Conservation (phyloP, 2,329 filamentous ascomycete genomes). For the Massarina eburnea region DNA sequence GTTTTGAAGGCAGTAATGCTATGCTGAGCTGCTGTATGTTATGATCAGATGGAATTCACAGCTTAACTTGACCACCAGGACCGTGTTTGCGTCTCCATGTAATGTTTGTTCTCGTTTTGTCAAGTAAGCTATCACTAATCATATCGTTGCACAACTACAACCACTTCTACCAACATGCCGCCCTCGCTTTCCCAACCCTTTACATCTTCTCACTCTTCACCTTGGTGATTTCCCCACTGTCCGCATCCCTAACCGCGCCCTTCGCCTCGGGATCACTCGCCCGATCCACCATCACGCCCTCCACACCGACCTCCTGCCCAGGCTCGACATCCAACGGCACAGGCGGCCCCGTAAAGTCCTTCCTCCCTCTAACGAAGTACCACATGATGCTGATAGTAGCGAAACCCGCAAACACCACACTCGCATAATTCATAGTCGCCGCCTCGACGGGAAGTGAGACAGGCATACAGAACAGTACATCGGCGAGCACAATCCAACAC, state of each 20-base stretch:
- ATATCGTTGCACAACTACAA: not conserved
- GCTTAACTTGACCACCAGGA: slow-evolving; percentile 2
- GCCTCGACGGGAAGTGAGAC: slow-evolving; percentile 47
- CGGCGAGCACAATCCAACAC: slow-evolving; percentile 69
- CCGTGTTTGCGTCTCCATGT: not conserved
- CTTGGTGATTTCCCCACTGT: not conserved
- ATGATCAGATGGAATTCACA: slow-evolving; percentile 26
- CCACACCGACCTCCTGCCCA: slow-evolving; percentile 35
- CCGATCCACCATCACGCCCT: slow-evolving; percentile 33
- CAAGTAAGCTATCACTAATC: not conserved
- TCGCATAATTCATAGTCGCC: slow-evolving; percentile 48
- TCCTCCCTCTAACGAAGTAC: slow-evolving; percentile 42
- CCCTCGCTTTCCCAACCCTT: not conserved
- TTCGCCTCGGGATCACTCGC: slow-evolving; percentile 15
- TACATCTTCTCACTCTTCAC: slow-evolving; percentile 2
- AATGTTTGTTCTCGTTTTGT: not conserved
- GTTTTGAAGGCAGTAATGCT: slow-evolving; percentile 26
- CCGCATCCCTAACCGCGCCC: not conserved
- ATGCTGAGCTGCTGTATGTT: slow-evolving; percentile 25
- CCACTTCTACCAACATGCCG: not conserved
- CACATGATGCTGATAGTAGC: slow-evolving; percentile 39
- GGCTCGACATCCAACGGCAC: slow-evolving; percentile 40
- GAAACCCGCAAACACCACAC: slow-evolving; percentile 45
- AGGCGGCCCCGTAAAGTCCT: slow-evolving; percentile 42
- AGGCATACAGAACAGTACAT: slow-evolving; percentile 77